phyloP scores from a whole-genome alignment of 495 filamentous ascomycete genomes.

The Penicillium paxilli region DNA sequence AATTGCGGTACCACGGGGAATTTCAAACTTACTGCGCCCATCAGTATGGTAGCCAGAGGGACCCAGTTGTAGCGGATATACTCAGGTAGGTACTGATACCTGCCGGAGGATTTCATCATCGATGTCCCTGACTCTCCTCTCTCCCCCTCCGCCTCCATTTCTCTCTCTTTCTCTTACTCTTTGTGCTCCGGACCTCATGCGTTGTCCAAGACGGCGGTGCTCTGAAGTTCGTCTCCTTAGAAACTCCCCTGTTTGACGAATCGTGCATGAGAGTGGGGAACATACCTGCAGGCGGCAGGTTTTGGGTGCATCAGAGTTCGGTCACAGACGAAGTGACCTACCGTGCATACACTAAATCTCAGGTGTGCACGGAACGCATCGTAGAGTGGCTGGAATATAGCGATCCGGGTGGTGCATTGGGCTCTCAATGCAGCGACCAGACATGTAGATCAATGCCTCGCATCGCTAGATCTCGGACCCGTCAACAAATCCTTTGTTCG shows the following conservation, averaged over 20 bases:
- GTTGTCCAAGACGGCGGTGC: background rate
- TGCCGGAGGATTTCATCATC: background rate
- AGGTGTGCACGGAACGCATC: slow-evolving; percentile 25
- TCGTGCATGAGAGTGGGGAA: background rate
- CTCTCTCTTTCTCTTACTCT: background rate
- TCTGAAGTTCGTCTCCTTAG: background rate
- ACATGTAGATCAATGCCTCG: slow-evolving; percentile 27
- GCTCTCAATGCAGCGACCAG: slow-evolving; percentile 22
- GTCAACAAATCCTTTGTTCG: slow-evolving; percentile 21
- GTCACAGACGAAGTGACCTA: slow-evolving; percentile 27
- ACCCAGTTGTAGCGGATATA: background rate
- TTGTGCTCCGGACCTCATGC: background rate
- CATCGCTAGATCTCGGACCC: slow-evolving; percentile 13
- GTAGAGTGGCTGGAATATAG: slow-evolving; percentile 27
- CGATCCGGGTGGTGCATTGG: slow-evolving; percentile 21
- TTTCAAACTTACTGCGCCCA: slow-evolving; percentile 2
- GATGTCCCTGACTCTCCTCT: no score
- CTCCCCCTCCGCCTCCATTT: background rate
- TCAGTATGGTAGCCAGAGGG: background rate
- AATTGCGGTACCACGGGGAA: slow-evolving; percentile 18
- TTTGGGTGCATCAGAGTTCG: slow-evolving; percentile 9
- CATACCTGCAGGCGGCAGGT: slow-evolving; percentile 1
- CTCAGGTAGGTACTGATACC: background rate
- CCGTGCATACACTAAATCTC: slow-evolving; percentile 30
- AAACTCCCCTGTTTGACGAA: background rate